phyloP scores from a whole-genome alignment of 139 green algal species.

The Zygnema circumcarinatum region DNA sequence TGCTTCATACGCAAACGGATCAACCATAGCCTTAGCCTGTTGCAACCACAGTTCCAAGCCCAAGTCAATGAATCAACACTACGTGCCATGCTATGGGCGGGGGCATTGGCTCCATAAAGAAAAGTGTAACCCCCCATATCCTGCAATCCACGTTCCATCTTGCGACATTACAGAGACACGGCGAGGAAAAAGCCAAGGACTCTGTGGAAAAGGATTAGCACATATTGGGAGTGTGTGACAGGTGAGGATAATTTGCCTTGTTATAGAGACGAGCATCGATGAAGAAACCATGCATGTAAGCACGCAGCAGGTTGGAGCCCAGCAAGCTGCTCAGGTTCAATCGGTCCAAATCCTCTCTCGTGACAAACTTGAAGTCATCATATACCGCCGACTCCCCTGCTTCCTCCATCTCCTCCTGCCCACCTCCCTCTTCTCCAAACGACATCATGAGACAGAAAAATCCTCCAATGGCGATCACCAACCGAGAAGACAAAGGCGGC shows the following conservation, averaged over 20 bases:
- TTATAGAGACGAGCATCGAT: conserved; percentile 90
- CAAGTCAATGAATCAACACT: neutral
- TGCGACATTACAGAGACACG: too few relatives aligned
- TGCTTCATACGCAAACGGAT: conserved; percentile 90
- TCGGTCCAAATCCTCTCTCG: conserved; percentile 75
- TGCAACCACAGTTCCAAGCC: neutral
- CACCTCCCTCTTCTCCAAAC: neutral
- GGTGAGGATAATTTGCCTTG: conserved; percentile 74
- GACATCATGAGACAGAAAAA: neutral
- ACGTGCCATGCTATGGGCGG: too few relatives aligned
- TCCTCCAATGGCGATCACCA: neutral
- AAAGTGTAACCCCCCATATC: too few relatives aligned
- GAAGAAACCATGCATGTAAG: conserved; percentile 99
- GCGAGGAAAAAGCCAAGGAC: too few relatives aligned
- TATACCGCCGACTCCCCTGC: conserved; percentile 78
- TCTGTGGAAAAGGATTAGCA: too few relatives aligned
- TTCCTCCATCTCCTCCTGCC: conserved; percentile 94
- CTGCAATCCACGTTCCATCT: too few relatives aligned
- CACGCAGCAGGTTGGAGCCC: conserved; percentile 88
- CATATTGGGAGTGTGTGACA: too few relatives aligned
- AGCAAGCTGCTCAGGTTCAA: conserved; percentile 89
- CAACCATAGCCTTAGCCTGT: conserved; percentile 67
- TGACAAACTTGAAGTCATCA: conserved; percentile 97
- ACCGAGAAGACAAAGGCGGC: too few relatives aligned
- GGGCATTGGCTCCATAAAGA: too few relatives aligned